phyloP scores from a whole-genome alignment of 179 eudicot genomes.

The Vitellaria paradoxa region DNA sequence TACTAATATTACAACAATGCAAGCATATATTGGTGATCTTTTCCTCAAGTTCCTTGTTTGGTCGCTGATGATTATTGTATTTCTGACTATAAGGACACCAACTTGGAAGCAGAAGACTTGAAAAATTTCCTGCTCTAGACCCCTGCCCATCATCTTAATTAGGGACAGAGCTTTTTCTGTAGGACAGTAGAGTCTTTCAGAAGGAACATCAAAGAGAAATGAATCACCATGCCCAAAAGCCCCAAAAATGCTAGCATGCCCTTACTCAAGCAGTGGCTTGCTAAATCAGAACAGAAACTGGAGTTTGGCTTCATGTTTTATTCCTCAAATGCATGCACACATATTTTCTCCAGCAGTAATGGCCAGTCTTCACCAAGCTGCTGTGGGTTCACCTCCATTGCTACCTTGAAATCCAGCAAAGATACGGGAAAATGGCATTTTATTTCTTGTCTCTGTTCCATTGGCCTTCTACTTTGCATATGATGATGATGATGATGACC shows the following conservation, averaged over 20 bases:
- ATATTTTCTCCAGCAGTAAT: conserved; percentile 69
- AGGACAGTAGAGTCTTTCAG: conserved; percentile 27
- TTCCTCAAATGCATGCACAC: conserved; percentile 68
- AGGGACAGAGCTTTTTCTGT: conserved; percentile 23
- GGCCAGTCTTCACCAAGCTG: conserved; percentile 99
- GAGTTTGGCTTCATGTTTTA: conserved; percentile 30
- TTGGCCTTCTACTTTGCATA: conserved; percentile 38
- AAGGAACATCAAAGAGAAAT: conserved; percentile 19
- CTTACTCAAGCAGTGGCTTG: conserved; percentile 31
- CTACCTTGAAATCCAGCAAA: conserved; percentile 74
- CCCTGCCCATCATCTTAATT: conserved; percentile 14
- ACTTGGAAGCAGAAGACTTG: conserved; percentile 29
- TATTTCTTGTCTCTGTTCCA: conserved; percentile 40
- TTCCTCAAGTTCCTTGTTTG: conserved; percentile 33
- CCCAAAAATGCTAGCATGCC: conserved; percentile 13
- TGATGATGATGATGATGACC: conserved; percentile 39
- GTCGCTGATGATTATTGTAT: conserved; percentile 37
- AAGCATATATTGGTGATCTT: conserved; percentile 34
- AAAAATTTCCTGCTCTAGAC: conserved; percentile 30
- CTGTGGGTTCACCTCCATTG: conserved; percentile 85
- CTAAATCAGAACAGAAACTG: conserved; percentile 24
- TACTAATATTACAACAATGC: conserved; percentile 81
- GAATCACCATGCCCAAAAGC: conserved; percentile 6
- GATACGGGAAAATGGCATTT: conserved; percentile 41
- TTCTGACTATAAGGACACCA: conserved; percentile 18